Conservation (phyloP, 2,329 filamentous ascomycete genomes). For the Alternaria brassicicola region DNA sequence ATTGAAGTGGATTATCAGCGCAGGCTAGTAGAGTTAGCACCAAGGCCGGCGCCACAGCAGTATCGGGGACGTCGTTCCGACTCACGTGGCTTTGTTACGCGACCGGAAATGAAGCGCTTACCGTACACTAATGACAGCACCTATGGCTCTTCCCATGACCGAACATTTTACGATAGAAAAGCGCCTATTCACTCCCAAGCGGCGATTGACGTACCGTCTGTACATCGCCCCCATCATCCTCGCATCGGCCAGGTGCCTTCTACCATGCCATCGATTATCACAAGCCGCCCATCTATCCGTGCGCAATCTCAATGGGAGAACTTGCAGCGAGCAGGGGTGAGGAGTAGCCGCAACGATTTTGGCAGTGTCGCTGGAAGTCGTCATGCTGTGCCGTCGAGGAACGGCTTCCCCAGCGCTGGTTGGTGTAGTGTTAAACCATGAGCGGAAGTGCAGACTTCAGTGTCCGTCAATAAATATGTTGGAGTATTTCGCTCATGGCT, state of each 20-base stretch:
- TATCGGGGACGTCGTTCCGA: slow-evolving; percentile 15
- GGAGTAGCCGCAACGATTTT: slow-evolving; percentile 28
- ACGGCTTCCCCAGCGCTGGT: slow-evolving; percentile 14
- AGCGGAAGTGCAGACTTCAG: not conserved
- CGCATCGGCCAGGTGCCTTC: slow-evolving; percentile 22
- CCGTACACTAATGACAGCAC: slow-evolving; percentile 10
- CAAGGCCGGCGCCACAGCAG: slow-evolving; percentile 1
- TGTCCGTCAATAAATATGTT: not conserved
- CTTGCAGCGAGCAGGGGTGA: slow-evolving; percentile 29
- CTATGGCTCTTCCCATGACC: slow-evolving; percentile 11
- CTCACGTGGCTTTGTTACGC: slow-evolving; percentile 21
- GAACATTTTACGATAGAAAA: slow-evolving; percentile 7
- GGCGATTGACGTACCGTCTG: slow-evolving; percentile 9
- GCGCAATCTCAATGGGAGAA: slow-evolving; percentile 22
- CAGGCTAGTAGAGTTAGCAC: not conserved
- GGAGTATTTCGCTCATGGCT: not conserved
- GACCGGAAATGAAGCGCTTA: slow-evolving; percentile 12
- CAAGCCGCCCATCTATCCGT: slow-evolving; percentile 17
- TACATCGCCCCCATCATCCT: slow-evolving; percentile 8
- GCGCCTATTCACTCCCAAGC: slow-evolving; percentile 4
- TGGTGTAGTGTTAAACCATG: slow-evolving; percentile 33
- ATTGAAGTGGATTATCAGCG: slow-evolving; percentile 11
- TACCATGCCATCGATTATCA: slow-evolving; percentile 23
- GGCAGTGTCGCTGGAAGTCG: not conserved
- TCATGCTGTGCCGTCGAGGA: slow-evolving; percentile 8